Evolutionary conservation across 495 filamentous ascomycete genomes (phyloP), one percentile per base, ranked within the genome.

Genomic region (Hypomontagnella monticulosa): DNA sequence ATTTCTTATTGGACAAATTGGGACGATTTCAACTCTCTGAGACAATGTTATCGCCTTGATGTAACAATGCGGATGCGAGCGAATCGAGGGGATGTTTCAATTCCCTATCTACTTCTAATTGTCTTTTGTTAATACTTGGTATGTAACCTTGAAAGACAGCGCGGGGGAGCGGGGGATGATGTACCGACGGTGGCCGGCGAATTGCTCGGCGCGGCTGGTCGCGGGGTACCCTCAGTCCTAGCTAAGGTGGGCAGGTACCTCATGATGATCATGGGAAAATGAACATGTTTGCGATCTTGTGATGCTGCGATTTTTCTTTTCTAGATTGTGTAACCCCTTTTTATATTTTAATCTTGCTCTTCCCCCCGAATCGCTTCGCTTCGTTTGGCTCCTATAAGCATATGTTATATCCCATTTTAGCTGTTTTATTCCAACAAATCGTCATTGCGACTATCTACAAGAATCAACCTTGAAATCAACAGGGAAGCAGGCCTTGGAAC

Each of bases 201-300:
- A 66, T 61, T 70, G 40, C 61, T 70, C 66, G 66, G 66, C 47
- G 57, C 61, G 61, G 66, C 16, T 65, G 46, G 38, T 49, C 56
- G 61, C 66, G 66, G 66, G 66, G 66, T 70, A 65, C 53, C 51
- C 36, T 56, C n/a, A 40, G 40, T 40, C 49, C 50, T 60, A 61
- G 66, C 66, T 64, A 43, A 65, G 61, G 66, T 69, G 66, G 66
- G 61, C 66, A 69, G 66, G 66, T 65, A 69, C 50, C 61, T 64
- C 18, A 61, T 58, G 56, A 69, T 62, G 53, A 69, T 64, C 61
- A 60, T 65, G 46, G 58, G 18, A 61, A 57, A 61, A 56, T 57
- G 46, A 60, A 56, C 11, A 49, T 66, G 62, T 69, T 70, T 66
- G 48, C 57, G 56, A 70, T 70, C 66, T 69, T 63, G 66, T 69